Conservation (phyloP, 2,329 filamentous ascomycete genomes). For the Beauveria rudraprayagi region DNA sequence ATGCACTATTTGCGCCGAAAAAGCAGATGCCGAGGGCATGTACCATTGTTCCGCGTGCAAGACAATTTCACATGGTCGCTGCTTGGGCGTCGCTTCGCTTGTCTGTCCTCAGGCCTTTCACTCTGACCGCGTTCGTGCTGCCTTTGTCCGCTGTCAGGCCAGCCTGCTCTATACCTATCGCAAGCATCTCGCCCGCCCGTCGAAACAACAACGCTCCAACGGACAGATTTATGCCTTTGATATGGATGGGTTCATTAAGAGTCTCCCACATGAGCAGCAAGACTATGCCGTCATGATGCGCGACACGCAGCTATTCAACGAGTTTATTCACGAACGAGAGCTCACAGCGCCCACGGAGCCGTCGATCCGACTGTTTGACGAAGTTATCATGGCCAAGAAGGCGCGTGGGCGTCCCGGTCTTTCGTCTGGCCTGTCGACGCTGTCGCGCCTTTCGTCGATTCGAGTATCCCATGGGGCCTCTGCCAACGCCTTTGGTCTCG, state of each 20-base stretch:
- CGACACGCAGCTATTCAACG: conserved; percentile 65
- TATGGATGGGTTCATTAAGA: conserved; percentile 57
- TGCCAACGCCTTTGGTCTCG: conserved; percentile 29
- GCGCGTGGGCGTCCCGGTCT: conserved; percentile 57
- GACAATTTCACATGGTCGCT: conserved; percentile 49
- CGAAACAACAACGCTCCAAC: conserved; percentile 51
- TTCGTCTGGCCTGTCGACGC: conserved; percentile 42
- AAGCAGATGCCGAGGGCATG: conserved; percentile 61
- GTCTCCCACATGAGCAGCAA: conserved; percentile 57
- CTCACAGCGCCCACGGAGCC: conserved; percentile 53
- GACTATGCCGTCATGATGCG: conserved; percentile 57
- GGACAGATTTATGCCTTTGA: conserved; percentile 57
- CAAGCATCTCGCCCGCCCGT: conserved; percentile 52
- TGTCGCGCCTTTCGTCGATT: conserved; percentile 53
- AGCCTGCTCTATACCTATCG: conserved; percentile 59
- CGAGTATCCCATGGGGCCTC: conserved; percentile 47
- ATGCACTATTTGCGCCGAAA: conserved; percentile 72
- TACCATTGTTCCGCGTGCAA: conserved; percentile 65
- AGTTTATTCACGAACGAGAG: conserved; percentile 79
- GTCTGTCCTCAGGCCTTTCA: conserved; percentile 57
- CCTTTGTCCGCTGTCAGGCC: conserved; percentile 58
- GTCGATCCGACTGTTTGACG: conserved; percentile 69
- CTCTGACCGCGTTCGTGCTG: conserved; percentile 51
- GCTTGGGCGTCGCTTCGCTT: conserved; percentile 54
- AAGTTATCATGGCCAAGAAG: conserved; percentile 74